These are phyloP conservation scores for Backusella circina DNA, from an alignment of 192 early-diverging fungal genomes.

Conservation along the genomic window DNA sequence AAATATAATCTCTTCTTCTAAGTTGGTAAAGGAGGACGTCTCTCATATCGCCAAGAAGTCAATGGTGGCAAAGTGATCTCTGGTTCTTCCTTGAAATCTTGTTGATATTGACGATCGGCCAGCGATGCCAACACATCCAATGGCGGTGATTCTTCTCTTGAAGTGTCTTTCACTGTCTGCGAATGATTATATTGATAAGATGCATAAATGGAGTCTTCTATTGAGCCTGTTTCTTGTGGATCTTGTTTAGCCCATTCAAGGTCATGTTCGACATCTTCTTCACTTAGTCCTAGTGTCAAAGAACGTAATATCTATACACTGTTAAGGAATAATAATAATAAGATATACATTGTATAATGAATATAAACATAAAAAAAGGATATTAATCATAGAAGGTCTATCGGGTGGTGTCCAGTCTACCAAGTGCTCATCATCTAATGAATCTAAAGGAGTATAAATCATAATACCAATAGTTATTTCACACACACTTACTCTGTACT, in stretches of 20 bases:
- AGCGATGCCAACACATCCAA: conserved; percentile 21
- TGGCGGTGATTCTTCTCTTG: conserved; percentile 17
- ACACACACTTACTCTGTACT: conserved; percentile 13
- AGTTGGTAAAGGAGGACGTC: conserved; percentile 1
- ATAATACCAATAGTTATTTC: not conserved
- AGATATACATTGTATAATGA: not conserved
- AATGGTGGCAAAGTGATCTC: conserved; percentile 2
- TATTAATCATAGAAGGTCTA: conserved; percentile 36
- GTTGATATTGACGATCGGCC: conserved; percentile 18
- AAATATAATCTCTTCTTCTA: not conserved
- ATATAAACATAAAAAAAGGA: conserved; percentile 29
- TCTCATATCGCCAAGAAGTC: conserved; percentile 6
- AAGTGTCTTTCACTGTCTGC: not conserved
- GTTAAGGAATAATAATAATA: not conserved
- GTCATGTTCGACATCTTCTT: conserved; percentile 24
- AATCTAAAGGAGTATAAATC: not conserved
- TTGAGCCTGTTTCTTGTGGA: not conserved
- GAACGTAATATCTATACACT: conserved; percentile 28
- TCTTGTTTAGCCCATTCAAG: conserved; percentile 17
- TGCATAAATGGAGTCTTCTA: conserved; percentile 3
- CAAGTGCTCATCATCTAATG: conserved; percentile 14
- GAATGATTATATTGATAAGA: not conserved
- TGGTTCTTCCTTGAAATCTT: not conserved
- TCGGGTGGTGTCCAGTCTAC: conserved; percentile 30
- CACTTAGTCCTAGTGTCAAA: conserved; percentile 27